Percentiles rank a stretch among this genome's conserved stretches.
phyloP scores from a whole-genome alignment of 371 early-diverging fungal genomes.

The Dichotomocladium elegans region DNA sequence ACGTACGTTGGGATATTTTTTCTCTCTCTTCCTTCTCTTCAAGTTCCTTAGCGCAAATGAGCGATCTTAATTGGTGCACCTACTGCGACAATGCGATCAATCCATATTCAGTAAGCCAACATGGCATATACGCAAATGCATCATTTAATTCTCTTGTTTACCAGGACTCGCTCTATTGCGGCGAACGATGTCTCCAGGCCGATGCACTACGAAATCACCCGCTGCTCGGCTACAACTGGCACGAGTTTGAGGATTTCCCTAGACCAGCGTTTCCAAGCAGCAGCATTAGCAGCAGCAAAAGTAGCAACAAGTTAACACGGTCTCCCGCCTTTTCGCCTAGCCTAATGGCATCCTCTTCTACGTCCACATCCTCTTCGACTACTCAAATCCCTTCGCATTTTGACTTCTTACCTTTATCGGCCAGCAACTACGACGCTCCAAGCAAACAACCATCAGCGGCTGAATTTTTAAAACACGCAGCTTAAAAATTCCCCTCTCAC shows the following conservation, averaged over 20 bases:
- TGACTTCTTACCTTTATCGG: too few species aligned
- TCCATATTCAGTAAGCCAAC: conserved; percentile 14
- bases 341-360: neutral
- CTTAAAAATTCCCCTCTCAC: too few species aligned
- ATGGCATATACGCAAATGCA: neutral
- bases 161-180: conserved; percentile 27
- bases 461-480: too few species aligned
- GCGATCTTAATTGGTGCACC: too few species aligned
- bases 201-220: conserved; percentile 29
- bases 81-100: conserved; percentile 19
- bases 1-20: too few species aligned
- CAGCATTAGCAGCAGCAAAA: too few species aligned
- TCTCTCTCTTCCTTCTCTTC: too few species aligned
- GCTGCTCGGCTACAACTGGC: conserved; percentile 26
- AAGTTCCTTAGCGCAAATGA: too few species aligned
- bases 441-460: too few species aligned
- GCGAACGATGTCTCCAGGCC: conserved; percentile 21
- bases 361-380: neutral
- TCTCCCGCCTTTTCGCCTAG: too few species aligned
- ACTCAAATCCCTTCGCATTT: neutral
- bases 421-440: too few species aligned
- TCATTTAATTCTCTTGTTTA: neutral
- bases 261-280: conserved; percentile 8
- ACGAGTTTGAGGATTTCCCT: conserved; percentile 28
- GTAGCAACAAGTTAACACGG: too few species aligned